Conservation (phyloP, 2,329 filamentous ascomycete species). For the Penicillium corylophilum region DNA sequence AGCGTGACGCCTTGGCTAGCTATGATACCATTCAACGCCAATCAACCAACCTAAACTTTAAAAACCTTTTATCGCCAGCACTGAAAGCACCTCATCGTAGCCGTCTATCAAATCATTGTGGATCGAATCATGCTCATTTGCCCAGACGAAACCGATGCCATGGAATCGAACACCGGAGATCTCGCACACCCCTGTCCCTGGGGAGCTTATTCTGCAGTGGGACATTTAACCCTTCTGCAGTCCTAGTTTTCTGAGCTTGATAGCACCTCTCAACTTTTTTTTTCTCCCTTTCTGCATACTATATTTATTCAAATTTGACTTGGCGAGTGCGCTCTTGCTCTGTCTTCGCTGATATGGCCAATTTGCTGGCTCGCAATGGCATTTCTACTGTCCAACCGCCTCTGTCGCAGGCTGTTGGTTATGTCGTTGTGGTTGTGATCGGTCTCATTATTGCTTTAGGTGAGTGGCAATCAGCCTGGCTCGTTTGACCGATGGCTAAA, state of each 20-base stretch:
- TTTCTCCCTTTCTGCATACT: background rate
- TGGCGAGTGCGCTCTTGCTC: no score
- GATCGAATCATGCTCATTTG: constrained; percentile 8
- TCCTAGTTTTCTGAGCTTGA: background rate
- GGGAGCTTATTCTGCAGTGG: background rate
- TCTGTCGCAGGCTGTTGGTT: constrained; percentile 42
- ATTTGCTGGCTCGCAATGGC: constrained; percentile 15
- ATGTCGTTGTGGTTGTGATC: constrained; percentile 44
- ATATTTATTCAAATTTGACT: background rate
- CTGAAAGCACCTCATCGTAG: constrained; percentile 23
- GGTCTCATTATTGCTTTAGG: constrained; percentile 44
- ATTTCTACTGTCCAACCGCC: constrained; percentile 30
- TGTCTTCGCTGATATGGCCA: constrained; percentile 6
- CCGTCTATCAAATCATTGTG: constrained; percentile 19
- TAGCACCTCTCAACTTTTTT: background rate
- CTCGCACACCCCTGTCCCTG: background rate
- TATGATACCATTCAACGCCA: background rate
- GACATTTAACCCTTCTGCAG: constrained; percentile 10
- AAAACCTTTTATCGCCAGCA: constrained; percentile 4
- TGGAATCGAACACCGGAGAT: constrained; percentile 1
- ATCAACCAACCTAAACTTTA: constrained; percentile 8
- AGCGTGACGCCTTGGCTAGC: background rate
- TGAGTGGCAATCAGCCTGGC: no score
- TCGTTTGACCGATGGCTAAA: no score
- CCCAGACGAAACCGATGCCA: background rate